Evolutionary conservation across 768 basidiomycete species (phyloP).

Genomic region (Megacollybia marginata): DNA sequence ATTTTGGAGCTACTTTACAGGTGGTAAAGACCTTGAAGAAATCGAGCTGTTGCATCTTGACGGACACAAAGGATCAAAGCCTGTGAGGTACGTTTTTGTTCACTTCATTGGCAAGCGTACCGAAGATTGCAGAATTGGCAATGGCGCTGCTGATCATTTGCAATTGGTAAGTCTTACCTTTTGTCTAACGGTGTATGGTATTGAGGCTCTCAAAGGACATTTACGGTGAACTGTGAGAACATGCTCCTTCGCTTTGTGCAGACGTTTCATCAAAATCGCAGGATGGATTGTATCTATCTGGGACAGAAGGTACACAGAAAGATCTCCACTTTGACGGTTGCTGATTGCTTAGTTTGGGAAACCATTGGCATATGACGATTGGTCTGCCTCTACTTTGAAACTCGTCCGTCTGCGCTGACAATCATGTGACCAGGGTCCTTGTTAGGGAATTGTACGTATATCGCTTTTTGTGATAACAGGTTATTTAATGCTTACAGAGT

Average conservation of each 20-base stretch:
- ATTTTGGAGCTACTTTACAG: slow-evolving; percentile 19
- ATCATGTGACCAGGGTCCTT: slow-evolving; percentile 37
- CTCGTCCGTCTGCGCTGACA: slow-evolving; percentile 38
- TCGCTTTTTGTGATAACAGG: not conserved
- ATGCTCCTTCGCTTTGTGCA: no score
- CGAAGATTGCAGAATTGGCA: slow-evolving; percentile 58
- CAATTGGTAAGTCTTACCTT: slow-evolving; percentile 51
- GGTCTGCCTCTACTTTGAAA: not conserved
- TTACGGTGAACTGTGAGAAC: slow-evolving; percentile 80
- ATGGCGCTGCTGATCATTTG: slow-evolving; percentile 91
- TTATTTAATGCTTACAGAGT: slow-evolving; percentile 33
- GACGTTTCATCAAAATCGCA: slow-evolving; percentile 14
- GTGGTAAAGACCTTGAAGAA: slow-evolving; percentile 76
- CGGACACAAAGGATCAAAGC: slow-evolving; percentile 80
- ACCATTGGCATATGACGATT: slow-evolving; percentile 49
- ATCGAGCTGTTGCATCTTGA: slow-evolving; percentile 81
- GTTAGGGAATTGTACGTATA: slow-evolving; percentile 68
- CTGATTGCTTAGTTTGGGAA: slow-evolving; percentile 53
- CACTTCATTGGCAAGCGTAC: not conserved
- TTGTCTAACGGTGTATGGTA: not conserved
- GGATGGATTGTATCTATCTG: slow-evolving; percentile 95
- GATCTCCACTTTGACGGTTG: not conserved
- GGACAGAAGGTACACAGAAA: slow-evolving; percentile 70
- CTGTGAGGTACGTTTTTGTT: slow-evolving; percentile 44
- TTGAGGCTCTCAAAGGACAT: slow-evolving; percentile 61